Evolutionary conservation across 768 basidiomycete species (phyloP).

Genomic region (Boletus tomentosulus): DNA sequence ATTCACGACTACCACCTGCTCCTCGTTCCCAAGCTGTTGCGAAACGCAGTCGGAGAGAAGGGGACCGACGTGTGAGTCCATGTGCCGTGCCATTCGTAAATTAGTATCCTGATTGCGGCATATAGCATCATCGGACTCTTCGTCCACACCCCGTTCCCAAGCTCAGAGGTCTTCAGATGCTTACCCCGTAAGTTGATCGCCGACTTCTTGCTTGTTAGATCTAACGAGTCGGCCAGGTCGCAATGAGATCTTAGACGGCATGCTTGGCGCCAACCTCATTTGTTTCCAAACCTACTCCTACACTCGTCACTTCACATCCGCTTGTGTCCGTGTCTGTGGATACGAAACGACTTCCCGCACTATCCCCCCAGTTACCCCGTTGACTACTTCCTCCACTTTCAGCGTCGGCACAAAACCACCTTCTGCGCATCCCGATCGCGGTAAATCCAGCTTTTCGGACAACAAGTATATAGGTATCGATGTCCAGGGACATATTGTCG

Average conservation of each 20-base stretch:
- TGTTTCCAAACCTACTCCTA: constrained; percentile 99
- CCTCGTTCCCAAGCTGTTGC: constrained; percentile 81
- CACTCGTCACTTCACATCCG: constrained; percentile 90
- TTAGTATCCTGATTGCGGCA: not conserved
- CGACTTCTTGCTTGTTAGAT: not conserved
- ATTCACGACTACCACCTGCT: constrained; percentile 95
- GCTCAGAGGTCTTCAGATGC: constrained; percentile 93
- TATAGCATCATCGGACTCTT: constrained; percentile 74
- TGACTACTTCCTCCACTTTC: constrained; percentile 7
- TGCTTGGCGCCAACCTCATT: constrained; percentile 94
- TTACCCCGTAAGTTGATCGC: constrained; percentile 62
- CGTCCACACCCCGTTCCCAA: constrained; percentile 97
- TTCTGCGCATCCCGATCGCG: constrained; percentile 7
- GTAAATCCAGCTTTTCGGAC: constrained; percentile 1
- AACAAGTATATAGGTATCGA: constrained; percentile 55
- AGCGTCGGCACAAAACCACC: not conserved
- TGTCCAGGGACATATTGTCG: constrained; percentile 77
- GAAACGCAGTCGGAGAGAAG: constrained; percentile 50
- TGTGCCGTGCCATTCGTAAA: not conserved
- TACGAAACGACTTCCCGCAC: constrained; percentile 65
- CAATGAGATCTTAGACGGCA: constrained; percentile 93
- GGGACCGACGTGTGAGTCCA: constrained; percentile 24
- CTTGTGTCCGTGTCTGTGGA: constrained; percentile 94
- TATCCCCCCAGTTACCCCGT: not conserved
- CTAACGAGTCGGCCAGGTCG: constrained; percentile 46